Conservation (phyloP, 2,329 filamentous ascomycete genomes). For the Emergomyces orientalis region DNA sequence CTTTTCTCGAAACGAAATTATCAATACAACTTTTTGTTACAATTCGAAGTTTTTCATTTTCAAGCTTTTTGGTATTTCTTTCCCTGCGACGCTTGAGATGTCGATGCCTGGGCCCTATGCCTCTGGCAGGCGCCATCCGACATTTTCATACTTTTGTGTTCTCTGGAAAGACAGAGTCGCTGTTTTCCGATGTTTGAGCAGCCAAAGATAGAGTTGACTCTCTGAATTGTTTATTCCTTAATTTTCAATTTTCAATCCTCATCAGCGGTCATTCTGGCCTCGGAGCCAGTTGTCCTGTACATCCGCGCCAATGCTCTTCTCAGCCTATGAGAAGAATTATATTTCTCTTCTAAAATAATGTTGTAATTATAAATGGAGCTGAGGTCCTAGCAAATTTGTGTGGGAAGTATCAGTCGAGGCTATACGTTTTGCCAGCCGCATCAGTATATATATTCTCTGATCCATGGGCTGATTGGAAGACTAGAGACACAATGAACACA, state of each 20-base stretch:
- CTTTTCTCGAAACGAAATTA: neutral
- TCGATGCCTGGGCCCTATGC: neutral
- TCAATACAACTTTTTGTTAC: neutral
- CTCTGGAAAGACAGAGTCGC: neutral
- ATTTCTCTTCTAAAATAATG: too few species aligned
- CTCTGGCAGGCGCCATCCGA: neutral
- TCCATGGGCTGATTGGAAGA: too few species aligned
- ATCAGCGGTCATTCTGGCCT: neutral
- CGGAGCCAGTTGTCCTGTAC: neutral
- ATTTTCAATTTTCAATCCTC: neutral
- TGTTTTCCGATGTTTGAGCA: neutral
- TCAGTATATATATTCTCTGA: too few species aligned
- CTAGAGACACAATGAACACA: too few species aligned
- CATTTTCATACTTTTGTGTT: neutral
- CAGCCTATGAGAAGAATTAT: too few species aligned
- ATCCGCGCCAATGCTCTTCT: neutral
- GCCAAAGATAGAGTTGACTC: neutral
- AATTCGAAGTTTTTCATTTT: neutral
- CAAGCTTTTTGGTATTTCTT: neutral
- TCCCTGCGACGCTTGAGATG: neutral
- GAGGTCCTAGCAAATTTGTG: too few species aligned
- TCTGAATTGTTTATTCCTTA: neutral
- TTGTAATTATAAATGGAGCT: too few species aligned
- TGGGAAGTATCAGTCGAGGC: too few species aligned
- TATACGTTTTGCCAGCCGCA: too few species aligned